A percentile compares a stretch with the other conserved stretches of the same genome.
phyloP scores from a whole-genome alignment of 192 early-diverging fungal species.

The Rhizophagus clarus region DNA sequence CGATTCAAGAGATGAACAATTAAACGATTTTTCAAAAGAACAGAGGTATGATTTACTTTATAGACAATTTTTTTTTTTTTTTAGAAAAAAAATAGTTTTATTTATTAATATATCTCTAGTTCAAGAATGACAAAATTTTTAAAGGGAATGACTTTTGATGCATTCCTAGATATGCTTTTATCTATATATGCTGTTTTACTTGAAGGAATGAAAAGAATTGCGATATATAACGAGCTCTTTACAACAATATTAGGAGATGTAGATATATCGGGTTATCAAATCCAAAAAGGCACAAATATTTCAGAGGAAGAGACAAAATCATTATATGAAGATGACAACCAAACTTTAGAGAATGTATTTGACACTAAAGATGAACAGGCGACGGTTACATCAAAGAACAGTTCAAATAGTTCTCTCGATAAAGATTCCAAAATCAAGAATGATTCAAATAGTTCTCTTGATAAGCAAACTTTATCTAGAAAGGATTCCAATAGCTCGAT shows the following conservation, averaged over 20 bases:
- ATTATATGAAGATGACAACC: background rate
- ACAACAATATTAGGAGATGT: conserved; percentile 65
- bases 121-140: conserved; percentile 67
- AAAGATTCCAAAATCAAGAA: background rate
- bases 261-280: conserved; percentile 42
- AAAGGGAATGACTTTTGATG: conserved; percentile 79
- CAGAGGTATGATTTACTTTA: background rate
- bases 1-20: conserved; percentile 3
- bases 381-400: background rate
- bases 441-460: conserved; percentile 14
- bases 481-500: background rate
- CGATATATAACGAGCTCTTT: conserved; percentile 73
- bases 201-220: conserved; percentile 69
- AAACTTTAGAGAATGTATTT: background rate
- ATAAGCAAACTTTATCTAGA: background rate
- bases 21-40: background rate
- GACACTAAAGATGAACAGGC: conserved; percentile 9
- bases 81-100: background rate
- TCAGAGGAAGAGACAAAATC: conserved; percentile 37
- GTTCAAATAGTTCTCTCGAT: background rate
- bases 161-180: conserved; percentile 78
- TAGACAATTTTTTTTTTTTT: background rate
- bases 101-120: conserved; percentile 35
- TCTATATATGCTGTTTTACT: conserved; percentile 77
- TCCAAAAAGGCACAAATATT: conserved; percentile 37